Base-by-base conservation (phyloP, 2,329 filamentous ascomycete genomes). In the Cladorrhinum sp. region DNA sequence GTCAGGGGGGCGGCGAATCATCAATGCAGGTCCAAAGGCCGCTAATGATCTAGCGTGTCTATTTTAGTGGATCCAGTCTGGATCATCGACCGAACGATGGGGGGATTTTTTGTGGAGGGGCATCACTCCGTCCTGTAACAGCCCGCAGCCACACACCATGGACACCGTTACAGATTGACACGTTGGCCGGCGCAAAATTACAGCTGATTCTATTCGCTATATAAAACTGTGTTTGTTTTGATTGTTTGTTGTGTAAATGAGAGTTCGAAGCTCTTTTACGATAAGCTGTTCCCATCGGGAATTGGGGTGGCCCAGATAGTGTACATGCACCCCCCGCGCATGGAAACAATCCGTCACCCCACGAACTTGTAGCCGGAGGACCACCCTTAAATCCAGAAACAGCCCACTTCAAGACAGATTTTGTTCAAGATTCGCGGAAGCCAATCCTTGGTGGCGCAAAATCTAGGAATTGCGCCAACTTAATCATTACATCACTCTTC, bases 1-100 rank as follows among this genome's bases (percentile, higher is more conserved):
- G 59, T 62, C 59, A 67, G 60, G 64, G 62, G 45, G 49, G 50
- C 51, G 60, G 52, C 58, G 57, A 64, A 67, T 66, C 64, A 67
- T 55, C 50, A 23, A 49, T 53, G 53, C 12, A 32, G 18, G 22
- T 27, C 23, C 29, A 12, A 25, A 22, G 32, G 54, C 36, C 59
- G 41, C 38, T 18, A 45, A 18, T 45, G 18, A 45, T 45, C 16
- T 63, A 65, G 62, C 62, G 63, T 60, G 60, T 53, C 57, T 55
- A 62, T 60, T 23, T 50, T 56, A 20, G 51, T 53, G 29, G 24
- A 12, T 25, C 23, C 25, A 10, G 8, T 36, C 27, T 50, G 60
- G 62, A 60, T 63, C 58, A 24, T 45, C 53, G 53, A 22, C 38
- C 23, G 16, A 56, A 20, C 16, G 41, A 22, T 7, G 41, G 41